Conservation (phyloP, 2,329 filamentous ascomycete genomes). For the Aspergillus ochraceoroseus region DNA sequence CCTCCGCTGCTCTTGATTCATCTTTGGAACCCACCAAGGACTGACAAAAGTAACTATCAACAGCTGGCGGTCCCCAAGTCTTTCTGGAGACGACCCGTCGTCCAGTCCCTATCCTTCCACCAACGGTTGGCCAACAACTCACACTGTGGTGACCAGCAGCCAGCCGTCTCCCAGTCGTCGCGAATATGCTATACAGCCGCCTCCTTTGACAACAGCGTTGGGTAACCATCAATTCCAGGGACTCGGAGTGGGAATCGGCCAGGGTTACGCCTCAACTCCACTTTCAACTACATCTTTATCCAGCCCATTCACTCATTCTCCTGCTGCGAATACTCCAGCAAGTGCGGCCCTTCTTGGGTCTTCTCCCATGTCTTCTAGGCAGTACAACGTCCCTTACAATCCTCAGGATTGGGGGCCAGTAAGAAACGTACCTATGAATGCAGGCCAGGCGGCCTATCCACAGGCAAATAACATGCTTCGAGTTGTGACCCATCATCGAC, state of each 20-base stretch:
- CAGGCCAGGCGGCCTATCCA: constrained; percentile 27
- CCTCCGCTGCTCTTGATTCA: constrained; percentile 4
- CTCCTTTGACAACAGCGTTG: constrained; percentile 41
- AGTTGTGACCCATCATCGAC: constrained; percentile 25
- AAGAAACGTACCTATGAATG: constrained; percentile 25
- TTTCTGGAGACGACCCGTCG: constrained; percentile 33
- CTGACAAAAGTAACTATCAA: constrained; percentile 23
- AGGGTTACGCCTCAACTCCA: constrained; percentile 35
- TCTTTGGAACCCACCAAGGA: constrained; percentile 12
- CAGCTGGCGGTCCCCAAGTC: constrained; percentile 33
- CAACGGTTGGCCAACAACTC: constrained; percentile 31
- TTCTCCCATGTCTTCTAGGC: constrained; percentile 44
- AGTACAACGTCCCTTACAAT: constrained; percentile 47
- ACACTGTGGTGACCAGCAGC: constrained; percentile 28
- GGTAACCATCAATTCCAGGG: constrained; percentile 37
- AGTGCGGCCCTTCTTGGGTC: constrained; percentile 35
- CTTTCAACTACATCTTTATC: constrained; percentile 43
- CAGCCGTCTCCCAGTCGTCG: constrained; percentile 39
- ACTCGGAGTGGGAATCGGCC: constrained; percentile 27
- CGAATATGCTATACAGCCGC: constrained; percentile 42
- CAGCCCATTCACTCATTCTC: constrained; percentile 43
- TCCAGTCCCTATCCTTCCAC: constrained; percentile 26
- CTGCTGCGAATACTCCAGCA: constrained; percentile 37
- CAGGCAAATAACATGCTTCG: constrained; percentile 30
- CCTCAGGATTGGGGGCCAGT: constrained; percentile 48